phyloP scores from a whole-genome alignment of 2,329 filamentous ascomycete genomes.

The Colletotrichum higginsianum region DNA sequence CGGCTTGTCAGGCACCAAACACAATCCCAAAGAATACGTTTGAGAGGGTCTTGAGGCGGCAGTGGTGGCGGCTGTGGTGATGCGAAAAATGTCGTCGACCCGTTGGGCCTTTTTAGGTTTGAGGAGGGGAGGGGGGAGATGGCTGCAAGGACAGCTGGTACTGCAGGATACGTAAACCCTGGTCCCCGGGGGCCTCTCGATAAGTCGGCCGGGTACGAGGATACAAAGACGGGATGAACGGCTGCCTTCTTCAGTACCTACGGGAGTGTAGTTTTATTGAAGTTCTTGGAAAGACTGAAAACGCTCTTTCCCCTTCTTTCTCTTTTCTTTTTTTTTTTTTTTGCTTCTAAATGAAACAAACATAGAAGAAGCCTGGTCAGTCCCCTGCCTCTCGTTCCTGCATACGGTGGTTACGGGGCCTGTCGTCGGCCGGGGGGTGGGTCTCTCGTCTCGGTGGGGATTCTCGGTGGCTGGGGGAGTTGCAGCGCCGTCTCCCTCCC shows the following conservation, averaged over 20 bases:
- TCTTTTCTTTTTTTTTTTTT: not conserved
- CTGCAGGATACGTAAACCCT: constrained; percentile 34
- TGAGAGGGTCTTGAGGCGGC: not conserved
- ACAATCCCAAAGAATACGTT: not conserved
- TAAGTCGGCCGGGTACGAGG: not conserved
- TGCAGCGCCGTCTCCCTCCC: constrained; percentile 24
- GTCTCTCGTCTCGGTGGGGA: constrained; percentile 14
- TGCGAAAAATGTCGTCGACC: too few relatives aligned
- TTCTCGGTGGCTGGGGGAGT: constrained; percentile 37
- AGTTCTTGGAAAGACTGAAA: too few relatives aligned
- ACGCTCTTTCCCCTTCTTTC: not conserved
- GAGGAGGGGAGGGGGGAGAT: not conserved
- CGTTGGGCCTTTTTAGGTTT: constrained; percentile 22
- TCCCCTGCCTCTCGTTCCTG: constrained; percentile 24
- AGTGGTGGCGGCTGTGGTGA: not conserved
- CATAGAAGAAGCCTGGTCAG: not conserved
- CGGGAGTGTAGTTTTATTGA: too few relatives aligned
- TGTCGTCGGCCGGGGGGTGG: constrained; percentile 19
- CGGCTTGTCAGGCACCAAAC: constrained; percentile 6
- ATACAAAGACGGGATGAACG: constrained; percentile 31
- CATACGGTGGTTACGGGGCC: constrained; percentile 32
- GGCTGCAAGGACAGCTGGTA: constrained; percentile 36
- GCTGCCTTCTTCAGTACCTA: not conserved
- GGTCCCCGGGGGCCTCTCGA: too few relatives aligned
- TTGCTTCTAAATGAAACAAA: not conserved